phyloP scores from a whole-genome alignment of 176 grass and related monocot genomes.

The Musa troglodytarum region DNA sequence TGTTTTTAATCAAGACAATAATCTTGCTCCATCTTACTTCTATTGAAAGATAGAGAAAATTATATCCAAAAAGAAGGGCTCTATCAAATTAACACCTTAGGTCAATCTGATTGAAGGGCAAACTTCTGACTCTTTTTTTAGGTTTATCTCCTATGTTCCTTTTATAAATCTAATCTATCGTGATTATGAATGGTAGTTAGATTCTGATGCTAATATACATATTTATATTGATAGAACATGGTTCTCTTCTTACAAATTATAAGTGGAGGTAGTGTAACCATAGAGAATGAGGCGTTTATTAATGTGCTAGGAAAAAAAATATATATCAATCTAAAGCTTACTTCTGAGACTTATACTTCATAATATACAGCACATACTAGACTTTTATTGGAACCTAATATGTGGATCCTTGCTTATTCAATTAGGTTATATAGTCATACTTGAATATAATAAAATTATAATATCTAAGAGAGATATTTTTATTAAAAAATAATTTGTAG shows the following conservation, averaged over 20 bases:
- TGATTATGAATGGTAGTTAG: background rate
- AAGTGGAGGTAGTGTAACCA: constrained; percentile 1
- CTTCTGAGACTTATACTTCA: background rate
- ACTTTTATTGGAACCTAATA: background rate
- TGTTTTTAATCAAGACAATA: background rate
- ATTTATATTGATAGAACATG: background rate
- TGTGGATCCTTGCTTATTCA: background rate
- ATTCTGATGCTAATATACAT: constrained; percentile 9
- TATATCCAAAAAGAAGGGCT: background rate
- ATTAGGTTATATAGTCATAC: constrained; percentile 6
- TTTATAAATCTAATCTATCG: constrained; percentile 4
- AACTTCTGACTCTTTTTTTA: constrained; percentile 1
- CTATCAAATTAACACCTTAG: background rate
- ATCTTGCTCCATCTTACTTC: background rate
- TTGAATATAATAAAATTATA: constrained; percentile 5
- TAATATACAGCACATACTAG: background rate
- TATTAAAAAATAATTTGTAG: background rate
- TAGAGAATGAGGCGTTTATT: background rate
- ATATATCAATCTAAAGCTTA: background rate
- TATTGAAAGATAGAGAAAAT: background rate
- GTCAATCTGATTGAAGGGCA: background rate
- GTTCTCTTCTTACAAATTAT: background rate
- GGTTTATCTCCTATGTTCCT: background rate
- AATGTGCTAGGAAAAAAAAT: background rate
- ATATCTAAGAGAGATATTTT: background rate